Evolutionary conservation across 768 basidiomycete species (phyloP).

Genomic region (Pleurotus djamor): DNA sequence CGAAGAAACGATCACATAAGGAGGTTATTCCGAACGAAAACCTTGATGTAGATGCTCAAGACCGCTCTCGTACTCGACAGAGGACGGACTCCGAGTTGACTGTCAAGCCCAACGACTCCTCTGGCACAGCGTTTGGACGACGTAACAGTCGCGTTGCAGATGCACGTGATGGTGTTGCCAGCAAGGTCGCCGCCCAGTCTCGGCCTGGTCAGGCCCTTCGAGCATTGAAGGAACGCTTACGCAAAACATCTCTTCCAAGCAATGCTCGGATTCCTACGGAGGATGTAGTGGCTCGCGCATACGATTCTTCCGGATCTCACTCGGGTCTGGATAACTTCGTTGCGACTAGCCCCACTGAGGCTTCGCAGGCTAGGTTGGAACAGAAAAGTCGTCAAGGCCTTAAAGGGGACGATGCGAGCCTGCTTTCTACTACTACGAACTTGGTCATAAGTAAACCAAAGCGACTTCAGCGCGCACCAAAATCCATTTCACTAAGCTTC

Average conservation of each 20-base stretch:
- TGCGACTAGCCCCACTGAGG: neutral
- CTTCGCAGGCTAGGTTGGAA: neutral
- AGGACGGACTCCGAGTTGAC: neutral
- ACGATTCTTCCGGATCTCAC: neutral
- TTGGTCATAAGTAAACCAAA: neutral
- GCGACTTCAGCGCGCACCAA: neutral
- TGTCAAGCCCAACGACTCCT: neutral
- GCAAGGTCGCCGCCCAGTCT: neutral
- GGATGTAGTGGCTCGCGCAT: neutral
- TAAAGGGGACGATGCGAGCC: neutral
- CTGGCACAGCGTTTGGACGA: neutral
- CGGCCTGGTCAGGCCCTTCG: neutral
- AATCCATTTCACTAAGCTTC: neutral
- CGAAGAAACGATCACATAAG: neutral
- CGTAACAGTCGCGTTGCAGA: neutral
- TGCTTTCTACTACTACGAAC: neutral
- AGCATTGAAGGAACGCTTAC: constrained; percentile 1
- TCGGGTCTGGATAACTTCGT: neutral
- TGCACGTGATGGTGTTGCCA: neutral
- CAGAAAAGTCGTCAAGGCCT: neutral
- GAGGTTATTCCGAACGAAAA: neutral
- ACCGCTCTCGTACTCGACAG: neutral
- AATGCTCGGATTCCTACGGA: neutral
- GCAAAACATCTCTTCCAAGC: neutral
- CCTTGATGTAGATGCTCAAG: neutral